Evolutionary conservation across 176 grass and related monocot genomes (phyloP).

Genomic region (Panicum miliaceum): DNA sequence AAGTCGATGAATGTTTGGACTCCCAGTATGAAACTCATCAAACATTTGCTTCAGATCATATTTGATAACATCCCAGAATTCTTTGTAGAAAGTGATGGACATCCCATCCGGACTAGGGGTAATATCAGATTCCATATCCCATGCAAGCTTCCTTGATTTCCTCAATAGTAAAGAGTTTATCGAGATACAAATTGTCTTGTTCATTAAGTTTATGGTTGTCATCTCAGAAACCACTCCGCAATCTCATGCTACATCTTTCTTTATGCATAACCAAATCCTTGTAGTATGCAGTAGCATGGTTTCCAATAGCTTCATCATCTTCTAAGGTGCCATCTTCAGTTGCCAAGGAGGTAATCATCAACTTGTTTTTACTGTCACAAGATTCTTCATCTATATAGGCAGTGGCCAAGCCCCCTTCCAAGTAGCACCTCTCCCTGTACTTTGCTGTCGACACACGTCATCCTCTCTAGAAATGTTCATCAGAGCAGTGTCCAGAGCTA

Average conservation of each 20-base stretch:
- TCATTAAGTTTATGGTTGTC: slow-evolving; percentile 11
- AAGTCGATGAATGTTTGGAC: slow-evolving; percentile 1
- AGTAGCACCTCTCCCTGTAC: slow-evolving; percentile 12
- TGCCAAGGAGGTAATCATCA: slow-evolving; percentile 17
- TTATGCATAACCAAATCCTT: slow-evolving; percentile 1
- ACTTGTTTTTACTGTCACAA: background rate
- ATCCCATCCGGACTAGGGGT: background rate
- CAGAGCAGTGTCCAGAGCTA: background rate
- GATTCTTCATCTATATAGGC: slow-evolving; percentile 2
- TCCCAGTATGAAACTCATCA: slow-evolving; percentile 2
- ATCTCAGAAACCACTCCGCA: background rate
- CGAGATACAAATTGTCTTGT: slow-evolving; percentile 6
- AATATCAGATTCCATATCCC: slow-evolving; percentile 8
- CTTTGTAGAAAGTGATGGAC: background rate
- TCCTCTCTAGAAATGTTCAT: slow-evolving; percentile 19
- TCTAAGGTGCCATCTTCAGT: slow-evolving; percentile 7
- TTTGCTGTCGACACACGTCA: slow-evolving; percentile 10
- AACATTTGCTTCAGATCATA: slow-evolving; percentile 16
- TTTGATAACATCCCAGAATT: slow-evolving; percentile 25
- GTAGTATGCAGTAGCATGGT: slow-evolving; percentile 1
- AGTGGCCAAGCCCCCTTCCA: background rate
- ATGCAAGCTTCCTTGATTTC: slow-evolving; percentile 23
- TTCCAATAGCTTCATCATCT: slow-evolving; percentile 12
- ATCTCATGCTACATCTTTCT: background rate
- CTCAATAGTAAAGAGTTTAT: background rate